phyloP scores from a whole-genome alignment of 2,329 filamentous ascomycete species.

The Ceratocystis lukuohia region DNA sequence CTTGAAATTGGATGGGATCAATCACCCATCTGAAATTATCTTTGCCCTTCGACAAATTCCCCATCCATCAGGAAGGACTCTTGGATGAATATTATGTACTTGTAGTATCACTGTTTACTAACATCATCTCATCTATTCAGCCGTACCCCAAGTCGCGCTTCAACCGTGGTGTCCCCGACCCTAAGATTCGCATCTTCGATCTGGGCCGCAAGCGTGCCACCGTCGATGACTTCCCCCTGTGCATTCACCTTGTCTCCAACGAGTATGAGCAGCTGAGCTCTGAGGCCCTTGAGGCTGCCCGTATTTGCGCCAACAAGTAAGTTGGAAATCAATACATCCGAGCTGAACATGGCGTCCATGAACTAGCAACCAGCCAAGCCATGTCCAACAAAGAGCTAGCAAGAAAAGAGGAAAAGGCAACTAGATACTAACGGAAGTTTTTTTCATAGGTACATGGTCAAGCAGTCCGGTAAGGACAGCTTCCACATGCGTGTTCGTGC shows the following conservation, averaged over 20 bases:
- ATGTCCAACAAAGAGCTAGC: neutral
- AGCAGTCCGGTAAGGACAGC: conserved; percentile 57
- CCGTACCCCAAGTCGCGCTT: conserved; percentile 99
- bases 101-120: conserved; percentile 18
- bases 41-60: neutral
- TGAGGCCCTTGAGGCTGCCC: conserved; percentile 97
- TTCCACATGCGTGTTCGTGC: conserved; percentile 70
- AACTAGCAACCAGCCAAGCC: neutral
- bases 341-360: neutral
- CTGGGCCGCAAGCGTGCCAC: conserved; percentile 95
- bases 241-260: conserved; percentile 99
- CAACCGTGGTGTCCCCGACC: conserved; percentile 94
- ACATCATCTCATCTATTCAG: conserved; percentile 31
- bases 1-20: neutral
- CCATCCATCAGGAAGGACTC: neutral
- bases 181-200: conserved; percentile 93
- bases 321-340: conserved; percentile 1
- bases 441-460: conserved; percentile 46
- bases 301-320: conserved; percentile 98
- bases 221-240: conserved; percentile 98
- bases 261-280: conserved; percentile 99
- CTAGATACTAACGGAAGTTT: neutral
- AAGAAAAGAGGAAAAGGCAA: too few species aligned
- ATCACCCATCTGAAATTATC: neutral
- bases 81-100: neutral